Base-by-base conservation (phyloP, 2,329 filamentous ascomycete genomes). In the Cladosporium sp. region DNA sequence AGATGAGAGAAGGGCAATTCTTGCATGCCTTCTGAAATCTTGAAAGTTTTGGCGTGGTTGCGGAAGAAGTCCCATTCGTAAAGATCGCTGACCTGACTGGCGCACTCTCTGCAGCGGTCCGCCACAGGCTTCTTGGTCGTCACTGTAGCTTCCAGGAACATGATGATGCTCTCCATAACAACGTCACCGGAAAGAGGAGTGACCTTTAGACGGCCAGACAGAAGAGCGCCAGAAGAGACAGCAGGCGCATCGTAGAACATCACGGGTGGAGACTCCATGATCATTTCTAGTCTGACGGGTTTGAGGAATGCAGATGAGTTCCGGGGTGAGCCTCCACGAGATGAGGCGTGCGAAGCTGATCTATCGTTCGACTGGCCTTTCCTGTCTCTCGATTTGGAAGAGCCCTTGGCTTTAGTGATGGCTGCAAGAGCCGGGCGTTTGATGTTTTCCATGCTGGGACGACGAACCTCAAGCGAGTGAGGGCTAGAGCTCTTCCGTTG, bases 1-100 rank as follows among this genome's bases (percentile, higher is more conserved):
- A 97, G 84, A 71, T 92, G 89, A 71, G 92, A 96, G 79, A 97
- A 97, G 58, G 95, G 94, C 76, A 93, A 96, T 54, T 87, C 84
- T 77, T 97, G 92, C 58, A 84, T 79, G 67, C 90, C 89, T 2
- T 76, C 71, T n/a, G 74, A 72, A 18, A 76, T 74, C 59, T 78
- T 78, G 70, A 84, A 80, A 2, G 73, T 73, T 13, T 81, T 72
- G 25, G 72, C 69, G 21, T 67, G 72, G 65, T 85, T 82, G 21
- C 84, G 85, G 65, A 96, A 79, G 73, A 98, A 91, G 34, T 86
- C 86, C 92, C 93, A 97, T 62, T 84, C 87, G 77, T 90, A 89
- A 68, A 98, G 79, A 75, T 93, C 88, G 39, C 88, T 92, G 66
- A 84, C 85, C 75, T 91, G 89, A 68, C 85, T 85, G 66, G 85